These are phyloP conservation scores for Piloderma croceum DNA, from an alignment of 768 basidiomycete genomes.

Conservation along the genomic window DNA sequence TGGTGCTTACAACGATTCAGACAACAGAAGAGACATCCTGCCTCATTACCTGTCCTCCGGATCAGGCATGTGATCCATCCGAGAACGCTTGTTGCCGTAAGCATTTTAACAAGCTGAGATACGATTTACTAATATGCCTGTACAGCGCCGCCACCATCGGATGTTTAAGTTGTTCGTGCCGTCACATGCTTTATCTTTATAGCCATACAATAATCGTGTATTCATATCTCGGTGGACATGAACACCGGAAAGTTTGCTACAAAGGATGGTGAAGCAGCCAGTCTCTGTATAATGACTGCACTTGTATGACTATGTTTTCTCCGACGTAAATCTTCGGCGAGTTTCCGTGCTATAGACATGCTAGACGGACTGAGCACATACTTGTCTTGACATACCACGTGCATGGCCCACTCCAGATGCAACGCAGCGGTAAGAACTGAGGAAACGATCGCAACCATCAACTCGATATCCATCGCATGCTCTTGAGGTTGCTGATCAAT, in stretches of 20 bases:
- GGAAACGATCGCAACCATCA: slow-evolving; percentile 59
- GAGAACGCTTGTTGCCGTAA: slow-evolving; percentile 80
- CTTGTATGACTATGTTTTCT: slow-evolving; percentile 48
- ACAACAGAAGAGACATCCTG: slow-evolving; percentile 52
- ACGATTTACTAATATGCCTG: slow-evolving; percentile 1
- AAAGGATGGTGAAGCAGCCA: slow-evolving; percentile 59
- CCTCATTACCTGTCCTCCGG: slow-evolving; percentile 66
- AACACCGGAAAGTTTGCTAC: slow-evolving; percentile 73
- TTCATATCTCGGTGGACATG: slow-evolving; percentile 32
- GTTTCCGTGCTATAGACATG: slow-evolving; percentile 54
- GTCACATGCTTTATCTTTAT: slow-evolving; percentile 12
- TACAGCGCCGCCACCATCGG: slow-evolving; percentile 41
- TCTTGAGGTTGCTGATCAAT: slow-evolving; percentile 54
- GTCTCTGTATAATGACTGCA: slow-evolving; percentile 48
- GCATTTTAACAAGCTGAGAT: slow-evolving; percentile 24
- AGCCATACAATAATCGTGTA: slow-evolving; percentile 9
- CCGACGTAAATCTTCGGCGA: slow-evolving; percentile 57
- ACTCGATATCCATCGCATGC: slow-evolving; percentile 52
- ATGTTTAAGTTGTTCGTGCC: slow-evolving; percentile 33
- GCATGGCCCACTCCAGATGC: slow-evolving; percentile 67
- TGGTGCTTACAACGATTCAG: too few species aligned
- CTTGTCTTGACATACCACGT: slow-evolving; percentile 44
- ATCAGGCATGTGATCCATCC: slow-evolving; percentile 57
- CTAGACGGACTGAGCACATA: slow-evolving; percentile 58
- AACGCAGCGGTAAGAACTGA: slow-evolving; percentile 62